Conservation (phyloP, 2,329 filamentous ascomycete genomes). For the Aureobasidium sp. region DNA sequence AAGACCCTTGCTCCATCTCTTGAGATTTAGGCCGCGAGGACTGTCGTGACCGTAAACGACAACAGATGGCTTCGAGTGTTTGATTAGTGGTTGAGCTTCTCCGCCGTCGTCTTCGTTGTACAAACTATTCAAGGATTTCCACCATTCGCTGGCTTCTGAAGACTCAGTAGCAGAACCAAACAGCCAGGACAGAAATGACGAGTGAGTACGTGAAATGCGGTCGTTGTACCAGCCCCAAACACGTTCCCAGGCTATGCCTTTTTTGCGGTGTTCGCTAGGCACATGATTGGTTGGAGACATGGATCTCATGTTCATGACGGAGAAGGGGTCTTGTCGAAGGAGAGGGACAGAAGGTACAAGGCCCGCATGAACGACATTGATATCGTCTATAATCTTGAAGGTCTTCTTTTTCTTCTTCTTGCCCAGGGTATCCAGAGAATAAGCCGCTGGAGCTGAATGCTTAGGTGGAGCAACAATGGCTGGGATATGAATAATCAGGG, state of each 20-base stretch:
- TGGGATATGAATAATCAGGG: constrained; percentile 30
- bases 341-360: constrained; percentile 68
- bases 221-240: constrained; percentile 24
- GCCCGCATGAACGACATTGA: constrained; percentile 78
- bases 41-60: constrained; percentile 87
- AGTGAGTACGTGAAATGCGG: constrained; percentile 2
- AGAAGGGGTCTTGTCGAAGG: constrained; percentile 63
- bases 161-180: background rate
- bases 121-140: background rate
- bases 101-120: background rate
- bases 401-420: constrained; percentile 11
- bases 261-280: constrained; percentile 44
- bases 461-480: constrained; percentile 3
- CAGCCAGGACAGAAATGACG: background rate
- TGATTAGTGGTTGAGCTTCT: background rate
- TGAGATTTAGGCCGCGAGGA: constrained; percentile 56
- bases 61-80: constrained; percentile 41
- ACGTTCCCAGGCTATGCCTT: constrained; percentile 57
- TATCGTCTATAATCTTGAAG: constrained; percentile 19
- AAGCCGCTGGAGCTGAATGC: background rate
- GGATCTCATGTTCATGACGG: constrained; percentile 88
- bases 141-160: background rate
- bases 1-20: constrained; percentile 70
- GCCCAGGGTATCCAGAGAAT: background rate
- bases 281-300: constrained; percentile 56